Conservation (phyloP, 768 basidiomycete species). For the Zangia roseola region DNA sequence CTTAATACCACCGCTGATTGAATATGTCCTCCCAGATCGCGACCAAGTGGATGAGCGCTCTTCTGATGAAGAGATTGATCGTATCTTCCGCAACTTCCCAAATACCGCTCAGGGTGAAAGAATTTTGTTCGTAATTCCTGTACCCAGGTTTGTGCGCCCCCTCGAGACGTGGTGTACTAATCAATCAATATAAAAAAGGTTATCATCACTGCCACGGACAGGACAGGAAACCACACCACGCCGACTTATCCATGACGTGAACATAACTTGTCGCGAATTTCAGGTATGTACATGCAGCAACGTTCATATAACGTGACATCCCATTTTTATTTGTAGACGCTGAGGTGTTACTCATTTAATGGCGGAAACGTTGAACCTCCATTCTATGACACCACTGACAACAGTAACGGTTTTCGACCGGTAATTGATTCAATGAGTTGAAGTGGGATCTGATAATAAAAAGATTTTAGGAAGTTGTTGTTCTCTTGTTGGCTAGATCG, state of each 20-base stretch:
- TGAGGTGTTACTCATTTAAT: too few relatives aligned
- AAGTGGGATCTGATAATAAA: conserved; percentile 1
- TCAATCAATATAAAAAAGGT: conserved; percentile 2
- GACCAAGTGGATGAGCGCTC: neutral
- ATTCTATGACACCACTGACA: conserved; percentile 14
- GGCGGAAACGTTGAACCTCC: conserved; percentile 5
- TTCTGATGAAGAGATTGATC: neutral
- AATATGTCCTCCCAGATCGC: conserved; percentile 2
- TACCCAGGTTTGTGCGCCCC: neutral
- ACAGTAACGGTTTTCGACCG: conserved; percentile 3
- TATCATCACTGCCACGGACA: conserved; percentile 12
- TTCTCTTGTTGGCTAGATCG: neutral
- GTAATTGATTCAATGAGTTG: neutral
- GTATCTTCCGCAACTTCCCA: neutral
- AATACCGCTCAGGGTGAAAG: neutral
- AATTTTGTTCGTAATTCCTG: neutral
- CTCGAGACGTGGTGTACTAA: neutral
- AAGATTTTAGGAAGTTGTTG: neutral
- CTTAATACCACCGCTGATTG: conserved; percentile 1
- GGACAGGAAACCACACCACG: conserved; percentile 15
- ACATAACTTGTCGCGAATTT: neutral
- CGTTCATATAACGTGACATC: conserved; percentile 11
- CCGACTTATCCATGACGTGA: conserved; percentile 29
- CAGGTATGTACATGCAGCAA: conserved; percentile 11
- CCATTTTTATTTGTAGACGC: too few relatives aligned